Base-by-base conservation (phyloP, 768 basidiomycete genomes). In the Termitomyces sp. region DNA sequence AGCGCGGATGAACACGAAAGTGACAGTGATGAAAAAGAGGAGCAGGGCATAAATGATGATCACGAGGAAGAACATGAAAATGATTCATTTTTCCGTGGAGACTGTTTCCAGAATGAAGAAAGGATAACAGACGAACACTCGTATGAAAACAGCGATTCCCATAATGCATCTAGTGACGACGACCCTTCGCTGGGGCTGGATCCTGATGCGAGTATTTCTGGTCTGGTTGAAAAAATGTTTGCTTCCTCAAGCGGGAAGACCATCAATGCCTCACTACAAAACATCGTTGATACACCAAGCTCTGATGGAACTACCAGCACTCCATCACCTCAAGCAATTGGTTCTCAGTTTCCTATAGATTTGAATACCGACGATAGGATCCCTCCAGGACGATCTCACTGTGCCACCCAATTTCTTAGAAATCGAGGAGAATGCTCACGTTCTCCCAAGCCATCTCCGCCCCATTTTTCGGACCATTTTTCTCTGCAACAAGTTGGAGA, bases 141-240 rank as follows among this genome's bases (percentile, higher is more conserved):
- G 1, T 79, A 79, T 60, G 82, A 79, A 50, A 77, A 74, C 49
- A 70, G 75, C 47, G 73, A 76, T 34, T 65, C 78, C 26, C 75
- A 72, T n/a, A 78, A 81, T 51, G 59, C 65, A n/a, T 74, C 70
- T 34, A 64, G 68, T 59, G 69, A 77, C 60, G 61, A 63, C 57
- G 70, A 64, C n/a, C 70, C 73, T 52, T 69, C 70, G 18, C 67
- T 77, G 44, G 65, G 66, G 8, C 64, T 77, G 44, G 77, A 81
- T 62, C 74, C 75, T 28, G 82, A 85, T 59, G 73, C 80, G 55
- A 87, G 85, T 66, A 83, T 89, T 62, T 84, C 83, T 10, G 84
- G 86, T n/a, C 76, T 87, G 29, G 87, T 89, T 20, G 83, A 89
- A 46, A 81, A 87, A 55, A 85, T 89, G 77, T 77, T 89, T 57